Evolutionary conservation across 768 basidiomycete species (phyloP), one percentile per base, ranked within the genome.

Genomic region (Amanita molliuscula): DNA sequence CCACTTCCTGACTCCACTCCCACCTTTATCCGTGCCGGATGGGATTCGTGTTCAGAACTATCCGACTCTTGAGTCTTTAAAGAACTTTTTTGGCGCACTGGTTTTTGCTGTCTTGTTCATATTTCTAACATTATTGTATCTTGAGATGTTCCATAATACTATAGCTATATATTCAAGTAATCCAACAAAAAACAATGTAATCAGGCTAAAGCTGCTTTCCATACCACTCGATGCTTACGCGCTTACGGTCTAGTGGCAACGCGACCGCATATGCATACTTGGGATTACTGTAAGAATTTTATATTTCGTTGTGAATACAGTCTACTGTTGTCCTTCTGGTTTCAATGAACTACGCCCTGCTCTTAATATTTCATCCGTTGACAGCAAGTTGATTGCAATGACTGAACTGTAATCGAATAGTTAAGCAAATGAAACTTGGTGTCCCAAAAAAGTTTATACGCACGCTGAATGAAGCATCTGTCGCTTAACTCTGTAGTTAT

Each of bases 401-500:
- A 89, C 87, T 58, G 88, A 89, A 69, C 88, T 88, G 53, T 28
- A 48, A 46, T 18, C 13, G 9, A 13, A 49, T 56, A 46, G 54
- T 44, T 52, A 43, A 55, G 62, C 55, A 62, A 64, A 53, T 55
- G 56, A 47, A 59, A 61, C 55, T 51, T 45, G n/a, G 20, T 20
- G 21, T 15, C 6, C n/a, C n/a, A 9, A 42, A 38, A 34, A 42
- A 16, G 7, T 23, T 11, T 6, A 13, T 31, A 44, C 46, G 70
- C 82, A 62, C 58, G 93, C 92, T 89, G 92, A 95, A 62, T 97
- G 94, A 41, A 99, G 69, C 92, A 99, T 96, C 64, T 99, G 96
- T 53, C 95, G 76, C 74, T 99, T 99, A 53, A 99, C 96, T 56
- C 96, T 76, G 63, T 96, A 98, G 69, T 97, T 98, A 64, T 99